phyloP scores from a whole-genome alignment of 202 grass and related monocot species.

The Carex arenaria region DNA sequence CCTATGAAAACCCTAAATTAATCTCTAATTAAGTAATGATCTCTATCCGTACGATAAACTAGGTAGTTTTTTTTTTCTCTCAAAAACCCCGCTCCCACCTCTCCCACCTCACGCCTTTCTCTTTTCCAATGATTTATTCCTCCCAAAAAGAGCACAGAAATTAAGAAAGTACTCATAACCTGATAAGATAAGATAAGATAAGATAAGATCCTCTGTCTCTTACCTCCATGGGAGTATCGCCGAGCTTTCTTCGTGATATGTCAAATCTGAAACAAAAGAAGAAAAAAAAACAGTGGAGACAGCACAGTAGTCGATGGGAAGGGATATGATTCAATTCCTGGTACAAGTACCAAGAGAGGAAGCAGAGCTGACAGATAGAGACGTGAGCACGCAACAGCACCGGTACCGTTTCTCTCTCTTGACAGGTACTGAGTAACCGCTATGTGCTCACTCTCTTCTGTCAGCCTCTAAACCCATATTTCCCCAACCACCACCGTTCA shows the following conservation, averaged over 20 bases:
- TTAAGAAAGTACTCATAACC: constrained; percentile 21
- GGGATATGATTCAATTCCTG: constrained; percentile 9
- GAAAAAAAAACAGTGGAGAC: neutral
- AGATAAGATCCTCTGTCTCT: constrained; percentile 7
- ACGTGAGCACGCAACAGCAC: constrained; percentile 31
- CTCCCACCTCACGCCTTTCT: constrained; percentile 11
- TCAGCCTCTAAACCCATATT: constrained; percentile 17
- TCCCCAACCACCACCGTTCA: neutral
- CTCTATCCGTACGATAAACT: neutral
- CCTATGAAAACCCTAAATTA: constrained; percentile 11
- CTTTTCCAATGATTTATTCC: constrained; percentile 10
- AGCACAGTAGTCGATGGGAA: neutral
- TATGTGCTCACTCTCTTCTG: constrained; percentile 35
- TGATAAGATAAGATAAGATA: neutral
- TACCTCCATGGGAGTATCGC: neutral
- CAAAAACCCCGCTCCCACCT: constrained; percentile 6
- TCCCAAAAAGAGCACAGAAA: constrained; percentile 22
- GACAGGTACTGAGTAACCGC: constrained; percentile 16
- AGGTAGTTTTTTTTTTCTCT: neutral
- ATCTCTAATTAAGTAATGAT: neutral
- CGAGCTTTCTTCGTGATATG: constrained; percentile 5
- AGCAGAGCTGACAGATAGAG: constrained; percentile 30
- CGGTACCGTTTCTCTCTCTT: constrained; percentile 12
- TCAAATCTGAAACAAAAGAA: constrained; percentile 29
- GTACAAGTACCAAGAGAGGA: constrained; percentile 23